phyloP scores from a whole-genome alignment of 2,329 filamentous ascomycete species.

The Didymella pinodella region DNA sequence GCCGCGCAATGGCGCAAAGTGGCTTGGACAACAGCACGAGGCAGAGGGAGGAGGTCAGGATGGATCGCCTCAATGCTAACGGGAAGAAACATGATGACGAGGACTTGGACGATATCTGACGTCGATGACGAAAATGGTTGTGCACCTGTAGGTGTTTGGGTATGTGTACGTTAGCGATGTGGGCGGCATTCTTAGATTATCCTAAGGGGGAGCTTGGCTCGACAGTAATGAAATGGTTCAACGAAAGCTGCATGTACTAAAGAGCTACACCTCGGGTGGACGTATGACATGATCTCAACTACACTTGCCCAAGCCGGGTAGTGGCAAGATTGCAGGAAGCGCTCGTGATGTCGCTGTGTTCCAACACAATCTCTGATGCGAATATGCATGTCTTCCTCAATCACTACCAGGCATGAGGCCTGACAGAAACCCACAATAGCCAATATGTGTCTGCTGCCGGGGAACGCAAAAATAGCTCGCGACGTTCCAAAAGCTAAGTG shows the following conservation, averaged over 20 bases:
- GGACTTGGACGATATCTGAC: constrained; percentile 49
- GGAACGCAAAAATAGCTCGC: background rate
- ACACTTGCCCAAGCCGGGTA: no score
- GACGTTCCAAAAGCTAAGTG: background rate
- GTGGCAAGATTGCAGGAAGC: no score
- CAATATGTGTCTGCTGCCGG: no score
- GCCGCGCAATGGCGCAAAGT: constrained; percentile 80
- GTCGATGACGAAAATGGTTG: background rate
- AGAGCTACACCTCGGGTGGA: no score
- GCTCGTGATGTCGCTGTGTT: no score
- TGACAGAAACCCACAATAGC: no score
- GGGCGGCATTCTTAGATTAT: constrained; percentile 12
- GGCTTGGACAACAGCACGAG: constrained; percentile 17
- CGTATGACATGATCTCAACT: no score
- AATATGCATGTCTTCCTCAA: no score
- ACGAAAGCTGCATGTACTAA: background rate
- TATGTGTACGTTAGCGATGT: constrained; percentile 10
- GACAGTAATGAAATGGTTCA: background rate
- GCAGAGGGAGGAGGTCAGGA: constrained; percentile 38
- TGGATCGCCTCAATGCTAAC: constrained; percentile 53
- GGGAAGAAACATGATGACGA: constrained; percentile 52
- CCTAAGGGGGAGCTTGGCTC: constrained; percentile 5
- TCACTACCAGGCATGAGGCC: no score
- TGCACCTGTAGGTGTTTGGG: constrained; percentile 6
- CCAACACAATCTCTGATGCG: no score